Evolutionary conservation across 495 filamentous ascomycete species (phyloP), one percentile per base, ranked within the genome.

Genomic region (Penicillium angulare): DNA sequence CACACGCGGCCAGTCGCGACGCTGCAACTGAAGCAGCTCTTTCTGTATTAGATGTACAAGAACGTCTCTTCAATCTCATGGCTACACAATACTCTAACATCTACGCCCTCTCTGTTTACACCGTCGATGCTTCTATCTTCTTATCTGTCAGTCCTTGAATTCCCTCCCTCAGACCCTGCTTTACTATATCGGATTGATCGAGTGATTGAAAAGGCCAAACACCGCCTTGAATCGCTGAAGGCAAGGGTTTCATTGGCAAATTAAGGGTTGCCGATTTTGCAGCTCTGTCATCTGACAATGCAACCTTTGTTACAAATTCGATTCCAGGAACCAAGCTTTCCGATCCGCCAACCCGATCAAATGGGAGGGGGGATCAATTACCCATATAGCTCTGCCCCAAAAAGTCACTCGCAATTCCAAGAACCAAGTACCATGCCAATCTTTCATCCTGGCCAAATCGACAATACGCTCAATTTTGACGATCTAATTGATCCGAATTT

Each of bases 81-180:
- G 38, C 36, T 7, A 50, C 38, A n/a, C 38, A 22, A 22, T 50
- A 50, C n/a, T 50, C 27, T 26, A 50, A 29, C 26, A 50, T 50
- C 15, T 50, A 50, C 38, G 48, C 39, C 4, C 48, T 50, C 5
- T 50, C 38, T 20, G 48, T 50, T 7, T 50, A 50, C 15, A 50
- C 47, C 3, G 38, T 43, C 17, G 38, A 50, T 15, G 47, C 47
- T 12, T 24, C 47, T 33, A 50, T 42, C 15, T 50, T 50, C 20
- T 38, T 50, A 16, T 42, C 47, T 9, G 47, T 50, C 48, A 43
- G 43, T 23, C 13, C 38, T 50, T 32, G 24, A 43, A 50, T 23
- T 43, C 29, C 48, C 48, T 16, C 38, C 38, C 17, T 50, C 48
- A 6, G 39, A 50, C 22, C 18, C 38, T 10, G 38, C 4, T 33